Base-by-base conservation (phyloP, 495 filamentous ascomycete genomes). In the Antarctomyces pellizariae region DNA sequence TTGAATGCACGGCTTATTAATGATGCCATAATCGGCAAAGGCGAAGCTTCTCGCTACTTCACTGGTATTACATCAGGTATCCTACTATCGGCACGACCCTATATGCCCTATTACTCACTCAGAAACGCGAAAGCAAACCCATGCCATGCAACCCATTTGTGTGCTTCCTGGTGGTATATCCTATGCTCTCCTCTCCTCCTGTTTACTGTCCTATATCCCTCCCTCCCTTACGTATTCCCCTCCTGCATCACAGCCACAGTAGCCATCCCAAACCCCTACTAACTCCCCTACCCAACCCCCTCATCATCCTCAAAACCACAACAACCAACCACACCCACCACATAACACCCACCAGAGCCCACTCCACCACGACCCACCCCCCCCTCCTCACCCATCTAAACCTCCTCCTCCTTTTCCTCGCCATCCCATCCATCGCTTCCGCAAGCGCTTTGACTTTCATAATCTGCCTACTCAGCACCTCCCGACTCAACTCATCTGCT, bases 241-340 rank as follows among this genome's bases (percentile, higher is more conserved):
- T n/a, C n/a, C n/a, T 18, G 9, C 12, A 8, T 45, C 44, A 66
- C 38, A 89, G 42, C 76, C 76, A 89, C 29, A 91, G 47, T 40
- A 89, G 48, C 82, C 82, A 92, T 38, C 60, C 49, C 8, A 72
- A 48, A 22, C 56, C 58, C 15, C 59, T 50, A 2, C 68, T 44
- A 5, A 64, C 39, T 2, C 65, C 71, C 20, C 56, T 57, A 15
- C 71, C 55, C 7, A 67, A 36, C 10, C 69, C 67, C 16, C 69
- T 50, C 1, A 71, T 36, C 12, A 77, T 32, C 31, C 73, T 56
- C 27, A 69, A 53, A 7, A 69, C 56, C 57, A 77, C 69, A 10
- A 83, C 75, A 24, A 79, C 51, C 28, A 78, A 55, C 76, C 76
- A 84, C 6, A 78, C 71, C 45, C 70, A 75, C 76, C 76, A 84